Evolutionary conservation across 2,329 filamentous ascomycete species (phyloP), one percentile per base, ranked within the genome.

Genomic region (Aspergillus awamori): DNA sequence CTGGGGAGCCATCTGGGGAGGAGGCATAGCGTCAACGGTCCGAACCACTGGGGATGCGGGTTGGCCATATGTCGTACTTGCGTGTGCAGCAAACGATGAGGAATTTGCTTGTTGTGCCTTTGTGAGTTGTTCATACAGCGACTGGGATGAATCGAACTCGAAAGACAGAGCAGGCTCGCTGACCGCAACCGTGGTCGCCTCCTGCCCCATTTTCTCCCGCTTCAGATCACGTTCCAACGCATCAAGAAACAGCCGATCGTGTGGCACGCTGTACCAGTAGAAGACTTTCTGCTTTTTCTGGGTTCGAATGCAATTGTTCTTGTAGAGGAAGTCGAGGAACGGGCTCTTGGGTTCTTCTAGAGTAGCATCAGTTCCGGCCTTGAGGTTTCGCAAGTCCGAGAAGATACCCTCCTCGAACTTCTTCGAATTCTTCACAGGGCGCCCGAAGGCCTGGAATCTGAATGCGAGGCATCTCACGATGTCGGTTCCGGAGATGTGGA

Each of bases 251-350:
- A 99, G 87, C 58, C 95, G 88, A 80, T 99, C 95, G 77, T 99
- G 95, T 1, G 95, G 95, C 52, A 99, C 95, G 82, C 93, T 97
- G 81, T 98, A 99, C 95, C 95, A 99, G 82, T 98, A 99, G 75
- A 99, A 99, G 67, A 99, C 95, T 84, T 99, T 99, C 76, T 99
- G 95, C 86, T 99, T 99, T 88, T 99, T 99, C 80, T 99, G 95
- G 39, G 95, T 99, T 70, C 95, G 89, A 71, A 99, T 99, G 85
- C 95, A 99, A 84, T 99, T 99, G 86, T 99, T 99, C 86, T 99
- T 99, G 87, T 99, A 99, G 48, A 99, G 85, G 78, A 98, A 99
- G 80, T 99, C 95, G 64, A 99, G 86, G 81, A 99, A 99, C 1
- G 91, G 89, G 81, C 94, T 98, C 85, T 99, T 99, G 59, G 95